These are phyloP conservation scores for Danielia oregonensis DNA, from an alignment of 805 yeast genomes.

Conservation along the genomic window DNA sequence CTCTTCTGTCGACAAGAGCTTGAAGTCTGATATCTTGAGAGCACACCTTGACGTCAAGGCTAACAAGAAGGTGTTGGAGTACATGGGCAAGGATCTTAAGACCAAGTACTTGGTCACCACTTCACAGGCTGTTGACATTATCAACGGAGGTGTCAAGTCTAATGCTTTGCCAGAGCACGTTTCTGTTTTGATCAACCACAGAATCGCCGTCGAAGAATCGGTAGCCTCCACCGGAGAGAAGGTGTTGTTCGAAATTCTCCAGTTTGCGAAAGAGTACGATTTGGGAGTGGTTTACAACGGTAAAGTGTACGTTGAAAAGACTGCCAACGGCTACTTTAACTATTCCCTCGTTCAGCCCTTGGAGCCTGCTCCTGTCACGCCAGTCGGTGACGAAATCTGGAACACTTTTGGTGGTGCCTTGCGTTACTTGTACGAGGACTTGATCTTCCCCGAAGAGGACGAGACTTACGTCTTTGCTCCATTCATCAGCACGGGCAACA, in stretches of 20 bases:
- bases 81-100: constrained; percentile 22
- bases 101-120: constrained; percentile 41
- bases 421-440: constrained; percentile 58
- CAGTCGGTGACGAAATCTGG: constrained; percentile 47
- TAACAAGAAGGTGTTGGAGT: constrained; percentile 33
- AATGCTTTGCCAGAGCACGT: constrained; percentile 51
- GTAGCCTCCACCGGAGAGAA: constrained; percentile 26
- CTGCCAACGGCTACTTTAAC: constrained; percentile 24
- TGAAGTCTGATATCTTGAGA: constrained; percentile 35
- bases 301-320: constrained; percentile 18
- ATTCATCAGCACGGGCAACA: constrained; percentile 51
- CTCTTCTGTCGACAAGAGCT: constrained; percentile 23
- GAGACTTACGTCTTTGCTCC: constrained; percentile 33
- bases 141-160: constrained; percentile 46
- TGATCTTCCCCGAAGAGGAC: constrained; percentile 26
- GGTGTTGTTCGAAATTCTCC: constrained; percentile 24
- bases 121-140: constrained; percentile 47
- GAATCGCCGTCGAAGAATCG: constrained; percentile 41
- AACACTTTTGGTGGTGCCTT: constrained; percentile 54
- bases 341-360: constrained; percentile 24
- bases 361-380: constrained; percentile 46
- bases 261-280: constrained; percentile 33
- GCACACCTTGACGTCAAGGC: constrained; percentile 35
- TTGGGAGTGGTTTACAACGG: constrained; percentile 34
- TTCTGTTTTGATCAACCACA: constrained; percentile 39